Evolutionary conservation across 2,329 filamentous ascomycete genomes (phyloP).

Genomic region (Apiospora kogelbergensis): DNA sequence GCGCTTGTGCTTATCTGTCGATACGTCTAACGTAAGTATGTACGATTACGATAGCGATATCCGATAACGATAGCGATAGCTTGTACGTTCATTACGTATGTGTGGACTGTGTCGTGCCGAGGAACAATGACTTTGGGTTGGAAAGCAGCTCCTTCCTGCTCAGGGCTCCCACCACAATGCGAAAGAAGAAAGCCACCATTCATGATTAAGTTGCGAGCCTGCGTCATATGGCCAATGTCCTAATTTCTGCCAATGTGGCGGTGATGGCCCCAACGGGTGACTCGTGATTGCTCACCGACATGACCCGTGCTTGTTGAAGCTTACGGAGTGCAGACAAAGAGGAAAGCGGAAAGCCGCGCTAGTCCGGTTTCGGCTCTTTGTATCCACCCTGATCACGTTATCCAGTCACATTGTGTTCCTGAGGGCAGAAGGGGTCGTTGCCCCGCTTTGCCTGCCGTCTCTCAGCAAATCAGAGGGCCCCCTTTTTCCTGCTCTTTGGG

Average conservation of each 20-base stretch:
- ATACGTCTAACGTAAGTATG: no score
- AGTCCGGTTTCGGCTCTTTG: not conserved
- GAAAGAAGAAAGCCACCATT: not conserved
- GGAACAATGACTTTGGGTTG: no score
- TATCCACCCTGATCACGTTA: not conserved
- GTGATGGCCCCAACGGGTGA: not conserved
- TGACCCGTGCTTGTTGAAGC: not conserved
- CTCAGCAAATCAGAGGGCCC: not conserved
- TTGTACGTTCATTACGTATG: no score
- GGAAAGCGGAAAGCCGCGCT: not conserved
- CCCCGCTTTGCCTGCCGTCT: not conserved
- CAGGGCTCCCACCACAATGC: not conserved
- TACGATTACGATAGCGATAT: not conserved
- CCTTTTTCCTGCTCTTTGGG: not conserved
- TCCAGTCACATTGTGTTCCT: not conserved
- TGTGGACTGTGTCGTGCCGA: no score
- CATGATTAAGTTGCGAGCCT: not conserved
- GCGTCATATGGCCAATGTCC: not conserved
- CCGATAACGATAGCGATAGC: not conserved
- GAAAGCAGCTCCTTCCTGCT: not conserved
- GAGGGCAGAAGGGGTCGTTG: not conserved
- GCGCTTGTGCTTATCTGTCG: not conserved
- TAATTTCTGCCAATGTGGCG: not conserved
- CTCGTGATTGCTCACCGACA: conserved; percentile 11
- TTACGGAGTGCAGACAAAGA: conserved; percentile 1